Conservation (phyloP, 23 red algal genomes). For the Gracilaria domingensis region DNA sequence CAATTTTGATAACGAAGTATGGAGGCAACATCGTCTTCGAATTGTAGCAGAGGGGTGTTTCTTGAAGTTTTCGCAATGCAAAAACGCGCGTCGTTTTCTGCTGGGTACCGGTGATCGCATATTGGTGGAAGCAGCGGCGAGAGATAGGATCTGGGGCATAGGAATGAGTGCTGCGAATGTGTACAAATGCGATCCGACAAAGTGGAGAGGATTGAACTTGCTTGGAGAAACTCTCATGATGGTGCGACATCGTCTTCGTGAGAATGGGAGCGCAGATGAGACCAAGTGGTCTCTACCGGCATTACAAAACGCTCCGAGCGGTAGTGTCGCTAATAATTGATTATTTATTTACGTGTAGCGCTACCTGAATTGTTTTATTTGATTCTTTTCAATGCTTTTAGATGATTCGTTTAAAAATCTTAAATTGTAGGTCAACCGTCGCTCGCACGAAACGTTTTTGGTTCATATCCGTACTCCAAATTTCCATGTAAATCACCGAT, state of each 20-base stretch:
- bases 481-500: too few relatives aligned
- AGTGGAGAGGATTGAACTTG: slow-evolving; percentile 13
- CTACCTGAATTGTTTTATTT: too few relatives aligned
- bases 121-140: slow-evolving; percentile 24
- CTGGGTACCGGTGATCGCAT: slow-evolving; percentile 21
- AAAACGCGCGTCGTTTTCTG: background rate
- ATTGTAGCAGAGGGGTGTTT: slow-evolving; percentile 17
- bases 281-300: too few relatives aligned
- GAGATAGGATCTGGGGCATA: slow-evolving; percentile 25
- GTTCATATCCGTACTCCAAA: too few relatives aligned
- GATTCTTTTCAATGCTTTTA: too few relatives aligned
- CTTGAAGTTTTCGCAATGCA: slow-evolving; percentile 11
- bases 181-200: background rate
- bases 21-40: background rate
- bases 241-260: slow-evolving; percentile 11
- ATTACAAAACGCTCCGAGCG: too few relatives aligned
- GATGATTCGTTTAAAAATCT: too few relatives aligned
- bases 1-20: background rate
- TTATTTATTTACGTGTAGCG: too few relatives aligned
- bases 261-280: too few relatives aligned
- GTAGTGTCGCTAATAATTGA: too few relatives aligned
- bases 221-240: slow-evolving; percentile 23
- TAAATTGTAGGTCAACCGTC: too few relatives aligned
- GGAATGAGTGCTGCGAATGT: background rate
- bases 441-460: too few relatives aligned